Conservation (phyloP, 495 filamentous ascomycete species). For the Barbatosphaeria neglecta region DNA sequence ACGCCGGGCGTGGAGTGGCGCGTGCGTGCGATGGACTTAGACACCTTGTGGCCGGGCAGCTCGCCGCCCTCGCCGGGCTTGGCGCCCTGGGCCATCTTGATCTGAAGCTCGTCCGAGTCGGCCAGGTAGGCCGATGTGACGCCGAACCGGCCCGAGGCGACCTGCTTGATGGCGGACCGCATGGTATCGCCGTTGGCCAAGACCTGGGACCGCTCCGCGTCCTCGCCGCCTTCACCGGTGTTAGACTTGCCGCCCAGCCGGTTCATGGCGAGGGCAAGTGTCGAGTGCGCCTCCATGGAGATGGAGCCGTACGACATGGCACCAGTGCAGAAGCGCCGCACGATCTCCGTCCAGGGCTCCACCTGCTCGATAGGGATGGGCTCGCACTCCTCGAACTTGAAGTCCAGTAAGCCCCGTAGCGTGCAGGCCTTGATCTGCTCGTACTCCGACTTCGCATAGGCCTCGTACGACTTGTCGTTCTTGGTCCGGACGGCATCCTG, state of each 20-base stretch:
- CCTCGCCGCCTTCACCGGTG: slow-evolving; percentile 97
- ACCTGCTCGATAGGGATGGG: slow-evolving; percentile 96
- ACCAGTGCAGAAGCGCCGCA: slow-evolving; percentile 94
- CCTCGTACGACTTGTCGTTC: slow-evolving; percentile 99
- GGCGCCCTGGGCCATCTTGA: slow-evolving; percentile 99
- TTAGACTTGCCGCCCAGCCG: slow-evolving; percentile 96
- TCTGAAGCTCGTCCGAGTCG: slow-evolving; percentile 95
- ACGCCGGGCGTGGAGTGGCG: slow-evolving; percentile 98
- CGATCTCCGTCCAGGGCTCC: slow-evolving; percentile 98
- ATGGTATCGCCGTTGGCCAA: slow-evolving; percentile 95
- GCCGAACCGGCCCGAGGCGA: slow-evolving; percentile 95
- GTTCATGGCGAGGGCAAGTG: slow-evolving; percentile 96
- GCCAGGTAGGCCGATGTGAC: slow-evolving; percentile 98
- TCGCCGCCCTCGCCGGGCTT: slow-evolving; percentile 99
- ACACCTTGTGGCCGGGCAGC: slow-evolving; percentile 95
- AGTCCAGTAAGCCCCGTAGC: slow-evolving; percentile 90
- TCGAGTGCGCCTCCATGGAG: slow-evolving; percentile 98
- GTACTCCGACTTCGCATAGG: slow-evolving; percentile 87
- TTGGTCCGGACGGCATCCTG: slow-evolving; percentile 97
- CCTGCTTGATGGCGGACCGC: slow-evolving; percentile 97
- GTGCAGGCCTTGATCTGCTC: slow-evolving; percentile 99
- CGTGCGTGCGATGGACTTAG: slow-evolving; percentile 88
- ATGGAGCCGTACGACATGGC: slow-evolving; percentile 99
- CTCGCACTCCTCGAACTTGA: slow-evolving; percentile 81
- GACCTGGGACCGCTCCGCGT: slow-evolving; percentile 77